Conservation (phyloP, 257 asterid species). For the Solanum microdontum region DNA sequence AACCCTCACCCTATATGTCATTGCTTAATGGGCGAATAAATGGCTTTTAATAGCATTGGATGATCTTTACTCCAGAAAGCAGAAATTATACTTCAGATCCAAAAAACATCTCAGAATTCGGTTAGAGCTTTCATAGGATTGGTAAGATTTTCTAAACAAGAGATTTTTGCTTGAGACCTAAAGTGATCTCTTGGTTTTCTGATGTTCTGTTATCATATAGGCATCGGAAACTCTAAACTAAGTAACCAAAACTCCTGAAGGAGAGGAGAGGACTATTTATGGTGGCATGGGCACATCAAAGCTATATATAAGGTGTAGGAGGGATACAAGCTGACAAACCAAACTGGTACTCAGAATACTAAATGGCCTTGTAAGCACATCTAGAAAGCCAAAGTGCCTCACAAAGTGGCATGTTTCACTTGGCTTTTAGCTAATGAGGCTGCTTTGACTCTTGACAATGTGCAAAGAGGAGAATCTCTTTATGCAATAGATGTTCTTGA, state of each 20-base stretch:
- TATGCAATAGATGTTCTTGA: not conserved
- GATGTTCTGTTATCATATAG: not conserved
- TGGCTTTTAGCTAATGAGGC: not conserved
- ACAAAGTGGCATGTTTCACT: not conserved
- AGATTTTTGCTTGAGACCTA: not conserved
- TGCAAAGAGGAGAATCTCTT: not conserved
- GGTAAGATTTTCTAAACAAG: not conserved
- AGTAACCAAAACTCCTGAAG: not conserved
- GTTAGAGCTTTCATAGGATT: not conserved
- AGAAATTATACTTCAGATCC: not conserved
- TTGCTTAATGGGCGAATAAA: not conserved
- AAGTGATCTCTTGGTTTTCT: not conserved
- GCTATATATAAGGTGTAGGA: not conserved
- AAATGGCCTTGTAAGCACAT: not conserved
- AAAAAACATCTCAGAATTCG: not conserved
- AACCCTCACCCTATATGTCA: not conserved
- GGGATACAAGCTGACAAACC: not conserved
- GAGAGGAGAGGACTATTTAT: too few relatives aligned
- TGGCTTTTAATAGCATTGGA: not conserved
- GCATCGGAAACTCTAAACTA: not conserved
- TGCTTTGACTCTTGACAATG: not conserved
- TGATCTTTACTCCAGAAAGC: not conserved
- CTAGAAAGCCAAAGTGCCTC: not conserved
- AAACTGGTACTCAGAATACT: not conserved
- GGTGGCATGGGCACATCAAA: not conserved